A percentile compares a stretch with the other conserved stretches of the same genome.
phyloP scores from a whole-genome alignment of 1,284 basidiomycete genomes.

The Pyrrhoderma noxium region DNA sequence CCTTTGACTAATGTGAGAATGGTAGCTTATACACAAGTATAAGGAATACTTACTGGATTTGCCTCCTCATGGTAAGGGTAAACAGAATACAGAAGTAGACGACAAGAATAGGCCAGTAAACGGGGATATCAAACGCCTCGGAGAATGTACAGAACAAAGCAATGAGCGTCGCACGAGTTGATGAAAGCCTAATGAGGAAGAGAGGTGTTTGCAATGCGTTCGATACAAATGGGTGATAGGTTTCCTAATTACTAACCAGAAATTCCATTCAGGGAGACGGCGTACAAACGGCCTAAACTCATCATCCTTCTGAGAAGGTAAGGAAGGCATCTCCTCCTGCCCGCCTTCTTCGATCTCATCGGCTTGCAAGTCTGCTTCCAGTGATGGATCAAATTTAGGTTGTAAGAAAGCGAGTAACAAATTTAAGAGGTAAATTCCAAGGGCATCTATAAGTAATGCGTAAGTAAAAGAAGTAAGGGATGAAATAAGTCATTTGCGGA shows the following conservation, averaged over 20 bases:
- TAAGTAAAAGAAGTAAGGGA: conserved; percentile 1
- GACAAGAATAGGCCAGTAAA: conserved; percentile 97
- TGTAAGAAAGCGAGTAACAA: conserved; percentile 84
- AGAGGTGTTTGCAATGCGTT: no score
- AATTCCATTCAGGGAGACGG: conserved; percentile 93
- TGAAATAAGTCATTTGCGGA: conserved; percentile 19
- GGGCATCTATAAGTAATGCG: conserved; percentile 57
- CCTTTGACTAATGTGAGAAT: conserved; percentile 34
- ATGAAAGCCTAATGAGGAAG: conserved; percentile 85
- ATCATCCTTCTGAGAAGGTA: conserved; percentile 70
- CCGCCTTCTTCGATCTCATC: conserved; percentile 95
- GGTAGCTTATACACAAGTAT: conserved; percentile 1
- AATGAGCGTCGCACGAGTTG: conserved; percentile 82
- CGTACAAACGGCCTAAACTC: conserved; percentile 97
- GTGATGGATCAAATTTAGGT: conserved; percentile 93
- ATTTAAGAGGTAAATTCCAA: conserved; percentile 90
- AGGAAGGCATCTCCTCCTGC: conserved; percentile 31
- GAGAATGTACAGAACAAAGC: conserved; percentile 78
- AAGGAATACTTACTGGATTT: conserved; percentile 71
- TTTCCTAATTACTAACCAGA: conserved; percentile 72
- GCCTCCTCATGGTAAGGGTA: conserved; percentile 84
- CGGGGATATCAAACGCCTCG: conserved; percentile 85
- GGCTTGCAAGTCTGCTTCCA: conserved; percentile 88
- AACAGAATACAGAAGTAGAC: conserved; percentile 89
- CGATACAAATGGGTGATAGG: no score